Conservation (phyloP, 208 protist species). For the Crithidia sp. region DNA sequence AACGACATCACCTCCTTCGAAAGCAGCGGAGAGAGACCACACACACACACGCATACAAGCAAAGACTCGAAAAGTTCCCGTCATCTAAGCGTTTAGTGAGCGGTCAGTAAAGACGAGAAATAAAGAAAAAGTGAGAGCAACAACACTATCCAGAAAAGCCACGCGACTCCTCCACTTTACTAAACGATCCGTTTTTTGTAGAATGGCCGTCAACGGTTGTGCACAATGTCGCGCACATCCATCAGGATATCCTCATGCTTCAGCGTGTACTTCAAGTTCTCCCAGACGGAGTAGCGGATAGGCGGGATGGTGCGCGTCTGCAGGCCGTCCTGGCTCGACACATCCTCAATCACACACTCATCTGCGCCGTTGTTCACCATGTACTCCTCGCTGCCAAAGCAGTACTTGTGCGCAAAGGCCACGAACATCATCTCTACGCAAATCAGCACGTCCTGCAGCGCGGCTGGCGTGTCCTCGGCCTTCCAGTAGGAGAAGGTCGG, state of each 20-base stretch:
- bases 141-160: neutral
- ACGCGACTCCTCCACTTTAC: neutral
- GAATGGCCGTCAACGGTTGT: constrained; percentile 47
- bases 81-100: neutral
- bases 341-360: constrained; percentile 39
- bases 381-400: constrained; percentile 91
- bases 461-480: constrained; percentile 60
- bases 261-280: constrained; percentile 88
- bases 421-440: constrained; percentile 94
- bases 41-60: neutral
- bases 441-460: constrained; percentile 89
- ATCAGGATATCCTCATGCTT: constrained; percentile 81
- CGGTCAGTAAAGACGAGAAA: neutral
- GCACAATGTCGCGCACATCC: constrained; percentile 79
- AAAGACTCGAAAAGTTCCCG: neutral
- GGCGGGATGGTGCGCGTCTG: constrained; percentile 55
- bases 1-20: too few relatives aligned
- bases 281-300: constrained; percentile 76
- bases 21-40: neutral
- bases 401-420: constrained; percentile 90
- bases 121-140: constrained; percentile 3
- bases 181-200: too few relatives aligned
- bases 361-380: constrained; percentile 22
- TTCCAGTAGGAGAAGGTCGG: constrained; percentile 83
- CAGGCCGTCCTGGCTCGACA: constrained; percentile 30